Evolutionary conservation across 2,329 filamentous ascomycete genomes (phyloP).

Genomic region (Myriosclerotinia scirpicola): DNA sequence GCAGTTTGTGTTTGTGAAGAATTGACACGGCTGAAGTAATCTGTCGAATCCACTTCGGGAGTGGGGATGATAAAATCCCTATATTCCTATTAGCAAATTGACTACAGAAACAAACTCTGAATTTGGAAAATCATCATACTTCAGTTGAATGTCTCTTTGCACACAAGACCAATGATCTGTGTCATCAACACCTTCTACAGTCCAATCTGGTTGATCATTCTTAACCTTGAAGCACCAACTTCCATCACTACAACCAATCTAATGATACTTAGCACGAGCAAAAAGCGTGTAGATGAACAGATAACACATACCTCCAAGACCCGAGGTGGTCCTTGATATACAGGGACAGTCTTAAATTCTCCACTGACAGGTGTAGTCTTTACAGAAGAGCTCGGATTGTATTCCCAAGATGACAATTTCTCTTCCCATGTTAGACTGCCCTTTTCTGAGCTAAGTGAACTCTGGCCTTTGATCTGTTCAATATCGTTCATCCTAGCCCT

Average conservation of each 20-base stretch:
- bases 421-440: conserved; percentile 10
- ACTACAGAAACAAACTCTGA: neutral
- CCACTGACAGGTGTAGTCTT: conserved; percentile 1
- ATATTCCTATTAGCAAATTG: neutral
- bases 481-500: conserved; percentile 32
- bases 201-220: conserved; percentile 35
- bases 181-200: conserved; percentile 39
- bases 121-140: conserved; percentile 22
- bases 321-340: conserved; percentile 31
- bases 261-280: neutral
- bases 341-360: conserved; percentile 20
- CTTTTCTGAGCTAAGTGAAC: conserved; percentile 10
- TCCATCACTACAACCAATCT: conserved; percentile 38
- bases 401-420: conserved; percentile 34
- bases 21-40: conserved; percentile 34
- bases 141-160: conserved; percentile 24
- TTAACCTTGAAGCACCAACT: conserved; percentile 38
- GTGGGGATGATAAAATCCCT: conserved; percentile 35
- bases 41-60: conserved; percentile 20
- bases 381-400: conserved; percentile 25
- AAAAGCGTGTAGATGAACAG: too few relatives aligned
- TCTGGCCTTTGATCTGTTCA: conserved; percentile 10
- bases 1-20: conserved; percentile 29
- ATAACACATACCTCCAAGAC: conserved; percentile 32
- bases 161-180: conserved; percentile 36